Evolutionary conservation across 345 rosid genomes (phyloP).

Genomic region (Ricinus communis): DNA sequence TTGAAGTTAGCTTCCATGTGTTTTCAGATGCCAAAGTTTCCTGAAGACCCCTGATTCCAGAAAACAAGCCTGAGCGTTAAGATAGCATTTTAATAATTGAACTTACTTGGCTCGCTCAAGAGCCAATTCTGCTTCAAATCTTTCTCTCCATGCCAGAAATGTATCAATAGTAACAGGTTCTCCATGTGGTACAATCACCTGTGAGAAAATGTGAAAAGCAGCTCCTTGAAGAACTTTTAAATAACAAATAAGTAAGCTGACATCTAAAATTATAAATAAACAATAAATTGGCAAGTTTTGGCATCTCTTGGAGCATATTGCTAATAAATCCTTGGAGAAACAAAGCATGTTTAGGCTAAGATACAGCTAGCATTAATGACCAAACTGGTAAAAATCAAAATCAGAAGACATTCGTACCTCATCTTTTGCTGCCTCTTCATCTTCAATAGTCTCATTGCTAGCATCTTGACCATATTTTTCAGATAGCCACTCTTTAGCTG

Average conservation of each 20-base stretch:
- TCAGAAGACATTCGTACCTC: slow-evolving; percentile 53
- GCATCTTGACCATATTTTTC: slow-evolving; percentile 70
- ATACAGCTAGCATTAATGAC: slow-evolving; percentile 1
- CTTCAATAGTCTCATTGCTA: slow-evolving; percentile 39
- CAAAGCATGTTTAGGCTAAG: background rate
- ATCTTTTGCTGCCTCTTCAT: slow-evolving; percentile 69
- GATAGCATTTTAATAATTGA: background rate
- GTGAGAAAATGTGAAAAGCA: slow-evolving; percentile 16
- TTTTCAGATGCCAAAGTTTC: background rate
- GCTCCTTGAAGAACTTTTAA: slow-evolving; percentile 4
- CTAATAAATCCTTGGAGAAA: background rate
- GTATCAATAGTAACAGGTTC: slow-evolving; percentile 94
- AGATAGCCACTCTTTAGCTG: slow-evolving; percentile 90
- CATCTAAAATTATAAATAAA: background rate
- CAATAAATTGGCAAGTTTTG: background rate
- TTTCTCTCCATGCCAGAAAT: slow-evolving; percentile 94
- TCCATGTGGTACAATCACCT: slow-evolving; percentile 94
- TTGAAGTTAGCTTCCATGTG: background rate
- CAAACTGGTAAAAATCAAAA: background rate
- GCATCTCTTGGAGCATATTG: background rate
- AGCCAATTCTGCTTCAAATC: slow-evolving; percentile 95
- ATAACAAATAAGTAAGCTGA: background rate
- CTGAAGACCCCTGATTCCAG: background rate
- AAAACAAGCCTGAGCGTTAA: background rate
- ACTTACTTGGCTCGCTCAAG: slow-evolving; percentile 97